Evolutionary conservation across 1,139 yeast genomes (phyloP).

Genomic region (Yamadazyma siamensis): DNA sequence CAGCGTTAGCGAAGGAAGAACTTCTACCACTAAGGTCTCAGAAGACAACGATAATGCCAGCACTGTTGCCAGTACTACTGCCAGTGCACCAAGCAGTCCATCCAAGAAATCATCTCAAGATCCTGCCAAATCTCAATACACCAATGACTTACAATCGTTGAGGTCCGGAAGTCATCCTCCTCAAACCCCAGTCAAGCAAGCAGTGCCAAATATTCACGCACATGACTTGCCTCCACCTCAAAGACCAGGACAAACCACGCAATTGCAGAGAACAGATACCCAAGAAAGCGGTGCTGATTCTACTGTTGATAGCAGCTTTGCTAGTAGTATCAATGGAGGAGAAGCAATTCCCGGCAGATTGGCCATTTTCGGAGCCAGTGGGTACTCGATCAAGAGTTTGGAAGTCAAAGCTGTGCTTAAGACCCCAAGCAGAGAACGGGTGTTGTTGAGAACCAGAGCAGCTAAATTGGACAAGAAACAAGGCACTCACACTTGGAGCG

Average conservation of each 20-base stretch:
- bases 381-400: constrained; percentile 28
- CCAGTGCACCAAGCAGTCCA: constrained; percentile 8
- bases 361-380: constrained; percentile 42
- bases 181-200: constrained; percentile 14
- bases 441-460: constrained; percentile 62
- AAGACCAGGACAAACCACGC: constrained; percentile 23
- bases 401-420: constrained; percentile 53
- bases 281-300: constrained; percentile 29
- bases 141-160: constrained; percentile 21
- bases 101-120: constrained; percentile 6
- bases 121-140: constrained; percentile 13
- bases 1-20: not conserved
- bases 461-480: constrained; percentile 46
- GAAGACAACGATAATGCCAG: constrained; percentile 1
- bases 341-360: constrained; percentile 53
- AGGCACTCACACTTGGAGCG: constrained; percentile 56
- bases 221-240: constrained; percentile 43
- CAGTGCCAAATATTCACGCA: constrained; percentile 34
- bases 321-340: constrained; percentile 34
- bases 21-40: not conserved
- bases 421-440: constrained; percentile 52
- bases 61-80: constrained; percentile 3
- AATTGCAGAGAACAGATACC: constrained; percentile 21
- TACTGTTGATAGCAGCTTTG: constrained; percentile 33
- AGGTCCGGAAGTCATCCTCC: constrained; percentile 18